Percentiles rank a stretch among this genome's conserved stretches.
These are phyloP conservation scores for Dothideomycetes sp. DNA, from an alignment of 2,329 filamentous ascomycete species.

Conservation along the genomic window DNA sequence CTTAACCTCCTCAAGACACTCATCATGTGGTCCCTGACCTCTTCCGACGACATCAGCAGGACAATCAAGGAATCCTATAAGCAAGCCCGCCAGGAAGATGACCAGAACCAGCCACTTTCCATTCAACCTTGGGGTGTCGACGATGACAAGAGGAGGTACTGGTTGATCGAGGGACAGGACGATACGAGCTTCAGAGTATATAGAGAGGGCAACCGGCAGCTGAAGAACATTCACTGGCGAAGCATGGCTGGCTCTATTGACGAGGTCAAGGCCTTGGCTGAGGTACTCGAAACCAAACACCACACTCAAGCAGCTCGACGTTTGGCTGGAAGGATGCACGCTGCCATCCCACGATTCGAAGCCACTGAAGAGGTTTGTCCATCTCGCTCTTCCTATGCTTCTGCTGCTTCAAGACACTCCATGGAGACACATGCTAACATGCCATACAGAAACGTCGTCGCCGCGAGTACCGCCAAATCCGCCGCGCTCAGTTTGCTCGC, in stretches of 20 bases:
- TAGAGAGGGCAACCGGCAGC: conserved; percentile 76
- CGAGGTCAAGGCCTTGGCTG: conserved; percentile 63
- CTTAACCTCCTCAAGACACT: conserved; percentile 73
- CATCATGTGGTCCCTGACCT: conserved; percentile 78
- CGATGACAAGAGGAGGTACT: conserved; percentile 86
- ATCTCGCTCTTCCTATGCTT: not conserved
- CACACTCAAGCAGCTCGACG: conserved; percentile 70
- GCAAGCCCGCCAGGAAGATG: conserved; percentile 66
- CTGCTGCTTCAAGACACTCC: too few relatives aligned
- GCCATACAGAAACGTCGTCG: conserved; percentile 71
- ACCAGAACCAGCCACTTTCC: conserved; percentile 74
- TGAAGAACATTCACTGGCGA: conserved; percentile 75
- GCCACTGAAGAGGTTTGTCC: conserved; percentile 70
- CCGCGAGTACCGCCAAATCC: conserved; percentile 78
- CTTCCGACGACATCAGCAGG: conserved; percentile 69
- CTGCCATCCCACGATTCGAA: conserved; percentile 81
- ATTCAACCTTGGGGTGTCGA: conserved; percentile 87
- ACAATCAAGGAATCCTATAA: conserved; percentile 86
- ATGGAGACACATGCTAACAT: conserved; percentile 12
- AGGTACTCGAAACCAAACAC: conserved; percentile 66
- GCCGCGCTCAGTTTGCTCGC: conserved; percentile 76
- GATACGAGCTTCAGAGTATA: conserved; percentile 93
- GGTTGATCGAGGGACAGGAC: conserved; percentile 83
- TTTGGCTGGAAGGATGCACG: conserved; percentile 64
- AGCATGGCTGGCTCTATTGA: conserved; percentile 86